Percentiles rank a stretch among this genome's conserved stretches.
Conservation (phyloP, 2,329 filamentous ascomycete genomes). For the Diatrype stigma region DNA sequence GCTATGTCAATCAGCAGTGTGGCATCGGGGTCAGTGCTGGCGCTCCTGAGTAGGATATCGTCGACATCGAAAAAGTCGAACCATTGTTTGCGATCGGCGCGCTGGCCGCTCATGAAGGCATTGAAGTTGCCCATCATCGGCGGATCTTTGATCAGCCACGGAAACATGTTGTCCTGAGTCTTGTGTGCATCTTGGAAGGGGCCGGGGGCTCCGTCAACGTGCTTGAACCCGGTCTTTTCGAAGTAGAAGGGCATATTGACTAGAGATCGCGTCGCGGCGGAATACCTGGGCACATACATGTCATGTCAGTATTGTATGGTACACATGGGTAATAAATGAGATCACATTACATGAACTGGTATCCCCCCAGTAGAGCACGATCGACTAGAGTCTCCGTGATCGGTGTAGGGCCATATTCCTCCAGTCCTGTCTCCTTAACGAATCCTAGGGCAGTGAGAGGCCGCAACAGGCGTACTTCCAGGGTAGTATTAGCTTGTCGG, state of each 20-base stretch:
- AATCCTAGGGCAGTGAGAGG: conserved; percentile 10
- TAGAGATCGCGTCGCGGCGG: conserved; percentile 9
- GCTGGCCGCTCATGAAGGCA: conserved; percentile 14
- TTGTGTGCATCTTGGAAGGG: conserved; percentile 12
- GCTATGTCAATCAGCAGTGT: conserved; percentile 19
- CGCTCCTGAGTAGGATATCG: conserved; percentile 9
- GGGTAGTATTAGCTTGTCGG: conserved; percentile 7
- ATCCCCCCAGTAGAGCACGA: conserved; percentile 12
- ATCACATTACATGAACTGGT: conserved; percentile 11
- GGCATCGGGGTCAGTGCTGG: conserved; percentile 2
- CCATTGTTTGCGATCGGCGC: conserved; percentile 12
- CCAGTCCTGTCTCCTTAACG: conserved; percentile 8
- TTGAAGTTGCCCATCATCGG: conserved; percentile 13
- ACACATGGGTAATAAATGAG: background rate
- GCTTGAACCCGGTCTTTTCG: conserved; percentile 9
- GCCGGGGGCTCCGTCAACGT: conserved; percentile 8
- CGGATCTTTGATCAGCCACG: conserved; percentile 8
- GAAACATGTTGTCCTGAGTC: conserved; percentile 6
- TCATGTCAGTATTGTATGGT: no score
- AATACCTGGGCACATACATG: conserved; percentile 1
- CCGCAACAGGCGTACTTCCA: conserved; percentile 34
- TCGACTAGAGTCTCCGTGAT: conserved; percentile 10
- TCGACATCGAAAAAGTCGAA: conserved; percentile 12
- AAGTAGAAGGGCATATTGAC: conserved; percentile 13
- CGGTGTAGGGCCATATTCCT: conserved; percentile 9